Base-by-base conservation (phyloP, 768 basidiomycete genomes). In the Gyrodon lividus region DNA sequence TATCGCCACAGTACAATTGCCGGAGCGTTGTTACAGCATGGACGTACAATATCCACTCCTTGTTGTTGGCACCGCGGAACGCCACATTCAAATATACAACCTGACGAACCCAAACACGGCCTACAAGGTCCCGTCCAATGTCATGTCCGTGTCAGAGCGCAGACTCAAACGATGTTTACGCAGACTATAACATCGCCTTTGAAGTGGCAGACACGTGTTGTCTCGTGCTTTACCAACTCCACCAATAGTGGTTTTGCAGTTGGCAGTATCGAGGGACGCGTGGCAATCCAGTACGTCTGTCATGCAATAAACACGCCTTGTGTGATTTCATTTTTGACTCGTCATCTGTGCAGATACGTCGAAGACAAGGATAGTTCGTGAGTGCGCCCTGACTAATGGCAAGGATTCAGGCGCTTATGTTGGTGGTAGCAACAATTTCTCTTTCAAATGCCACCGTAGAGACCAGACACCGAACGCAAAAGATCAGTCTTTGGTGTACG, bases 51-150 rank as follows among this genome's bases (percentile, higher is more conserved):
- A 84, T 60, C 86, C 89, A 4, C 74, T 95, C 23, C 83, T 96
- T 77, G 95, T 95, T 35, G 91, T 93, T 46, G 95, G 87, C 26
- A 96, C 92, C 1, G 96, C 93, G 6, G 95, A 97, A 54, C 83
- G 93, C 26, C 89, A 95, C 65, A 84, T 98, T 46, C 86, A 90
- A 67, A 89, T 96, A 55, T 89, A 83, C 75, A 89, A 96, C 69
- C 79, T 97, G 43, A 81, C 78, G 16, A 92, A 88, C 65, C 94
- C 95, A 2, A 86, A 78, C 20, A 77, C 83, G 1, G 71, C 88
- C 1, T 91, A 84, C 76, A 91, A 89, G 75, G 92, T 87, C 37
- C 43, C 35, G 71, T 61, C 48, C 20, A 54, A 50, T 50, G 44
- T 46, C 50, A 14, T 34, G 1, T 51, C 40, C 44, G 23, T 9